Conservation (phyloP, 352 stramenopile species). For the Globisporangium cylindrosporum region DNA sequence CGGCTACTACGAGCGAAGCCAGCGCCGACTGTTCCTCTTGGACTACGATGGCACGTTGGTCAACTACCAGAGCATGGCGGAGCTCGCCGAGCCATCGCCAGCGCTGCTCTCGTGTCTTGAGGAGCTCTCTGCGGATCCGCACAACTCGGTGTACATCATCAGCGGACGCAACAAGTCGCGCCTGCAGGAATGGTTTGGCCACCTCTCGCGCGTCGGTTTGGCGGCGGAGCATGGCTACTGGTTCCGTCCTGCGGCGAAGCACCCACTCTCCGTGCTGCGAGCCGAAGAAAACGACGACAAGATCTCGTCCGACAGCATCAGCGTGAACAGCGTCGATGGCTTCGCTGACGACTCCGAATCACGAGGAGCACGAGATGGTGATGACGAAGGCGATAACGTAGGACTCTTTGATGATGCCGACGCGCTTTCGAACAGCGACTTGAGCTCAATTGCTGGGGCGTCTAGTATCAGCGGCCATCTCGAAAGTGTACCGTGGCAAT, state of each 20-base stretch:
- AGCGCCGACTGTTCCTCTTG: constrained; percentile 76
- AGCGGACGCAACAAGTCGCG: constrained; percentile 76
- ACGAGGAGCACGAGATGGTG: neutral
- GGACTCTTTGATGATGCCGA: constrained; percentile 3
- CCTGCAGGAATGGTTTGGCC: constrained; percentile 76
- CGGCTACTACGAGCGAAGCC: constrained; percentile 81
- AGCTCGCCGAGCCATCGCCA: constrained; percentile 59
- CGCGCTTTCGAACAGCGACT: neutral
- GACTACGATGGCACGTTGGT: constrained; percentile 87
- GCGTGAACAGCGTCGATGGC: constrained; percentile 12
- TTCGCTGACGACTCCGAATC: neutral
- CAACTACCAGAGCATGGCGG: constrained; percentile 75
- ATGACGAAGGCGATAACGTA: neutral
- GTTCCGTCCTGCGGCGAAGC: constrained; percentile 70
- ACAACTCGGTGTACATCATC: constrained; percentile 86
- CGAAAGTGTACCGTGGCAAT: constrained; percentile 68
- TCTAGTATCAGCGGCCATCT: constrained; percentile 7
- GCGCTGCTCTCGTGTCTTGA: constrained; percentile 61
- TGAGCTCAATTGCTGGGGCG: neutral
- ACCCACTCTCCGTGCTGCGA: constrained; percentile 24
- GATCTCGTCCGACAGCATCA: constrained; percentile 8
- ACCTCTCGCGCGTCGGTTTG: constrained; percentile 71
- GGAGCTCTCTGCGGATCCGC: constrained; percentile 62
- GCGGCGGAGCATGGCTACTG: constrained; percentile 81
- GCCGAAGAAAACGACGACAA: constrained; percentile 8